phyloP scores from a whole-genome alignment of 2,329 filamentous ascomycete genomes.

The Pseudonectria buxi region DNA sequence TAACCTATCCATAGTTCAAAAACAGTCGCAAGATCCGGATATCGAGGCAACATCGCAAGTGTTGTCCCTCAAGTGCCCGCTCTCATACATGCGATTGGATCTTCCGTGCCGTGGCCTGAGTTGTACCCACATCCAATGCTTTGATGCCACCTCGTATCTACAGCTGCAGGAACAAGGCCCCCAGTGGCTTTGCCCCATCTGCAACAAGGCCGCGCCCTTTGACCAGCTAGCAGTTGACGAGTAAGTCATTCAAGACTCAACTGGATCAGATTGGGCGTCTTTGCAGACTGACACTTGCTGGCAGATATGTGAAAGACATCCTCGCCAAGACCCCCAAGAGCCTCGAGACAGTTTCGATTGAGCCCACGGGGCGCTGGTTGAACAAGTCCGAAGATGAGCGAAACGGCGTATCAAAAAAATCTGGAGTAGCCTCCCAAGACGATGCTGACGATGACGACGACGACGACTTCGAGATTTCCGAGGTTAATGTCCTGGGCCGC shows the following conservation, averaged over 20 bases:
- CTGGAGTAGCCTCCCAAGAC: conserved; percentile 18
- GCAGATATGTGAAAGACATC: conserved; percentile 81
- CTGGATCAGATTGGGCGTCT: background rate
- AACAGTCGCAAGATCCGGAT: conserved; percentile 77
- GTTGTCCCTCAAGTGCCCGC: conserved; percentile 85
- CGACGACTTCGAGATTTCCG: conserved; percentile 45
- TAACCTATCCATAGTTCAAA: conserved; percentile 55
- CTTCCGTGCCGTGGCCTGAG: conserved; percentile 71
- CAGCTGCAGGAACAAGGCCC: conserved; percentile 93
- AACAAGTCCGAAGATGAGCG: conserved; percentile 29
- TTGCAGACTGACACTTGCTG: conserved; percentile 7
- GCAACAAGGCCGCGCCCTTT: conserved; percentile 75
- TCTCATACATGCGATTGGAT: conserved; percentile 76
- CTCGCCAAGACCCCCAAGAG: conserved; percentile 63
- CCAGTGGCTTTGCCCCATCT: conserved; percentile 94
- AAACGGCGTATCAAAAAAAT: conserved; percentile 19
- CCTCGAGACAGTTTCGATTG: conserved; percentile 80
- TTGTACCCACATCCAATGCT: conserved; percentile 90
- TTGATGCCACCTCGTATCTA: conserved; percentile 86
- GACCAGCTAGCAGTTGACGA: conserved; percentile 81
- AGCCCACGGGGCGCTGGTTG: conserved; percentile 76
- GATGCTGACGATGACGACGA: conserved; percentile 28
- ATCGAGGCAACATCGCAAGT: conserved; percentile 83
- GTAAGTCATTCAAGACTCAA: conserved; percentile 39
- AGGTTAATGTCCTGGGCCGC: conserved; percentile 31